phyloP scores from a whole-genome alignment of 2,329 filamentous ascomycete genomes.

The Chaetomium globosum region DNA sequence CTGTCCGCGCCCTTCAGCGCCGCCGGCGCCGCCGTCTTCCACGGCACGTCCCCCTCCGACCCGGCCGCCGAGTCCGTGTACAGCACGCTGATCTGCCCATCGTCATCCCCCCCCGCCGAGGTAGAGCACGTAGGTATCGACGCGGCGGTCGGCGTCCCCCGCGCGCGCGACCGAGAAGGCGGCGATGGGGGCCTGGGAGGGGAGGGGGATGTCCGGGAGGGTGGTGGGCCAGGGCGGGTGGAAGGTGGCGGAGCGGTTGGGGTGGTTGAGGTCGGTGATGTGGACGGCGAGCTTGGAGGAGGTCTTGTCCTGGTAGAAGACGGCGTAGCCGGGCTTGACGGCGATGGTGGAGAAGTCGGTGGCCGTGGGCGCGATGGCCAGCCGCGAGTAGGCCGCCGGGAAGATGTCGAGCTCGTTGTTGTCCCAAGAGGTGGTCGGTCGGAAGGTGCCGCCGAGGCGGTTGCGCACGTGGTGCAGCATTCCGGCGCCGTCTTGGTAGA shows the following conservation, averaged over 20 bases:
- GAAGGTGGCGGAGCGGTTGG: slow-evolving; percentile 1
- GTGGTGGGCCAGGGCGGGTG: slow-evolving; percentile 25
- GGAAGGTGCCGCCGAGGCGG: slow-evolving; percentile 15
- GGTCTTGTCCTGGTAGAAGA: slow-evolving; percentile 27
- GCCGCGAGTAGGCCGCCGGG: neutral
- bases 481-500: slow-evolving; percentile 24
- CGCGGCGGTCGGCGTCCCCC: slow-evolving; percentile 19
- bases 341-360: slow-evolving; percentile 23
- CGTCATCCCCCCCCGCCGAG: slow-evolving; percentile 4
- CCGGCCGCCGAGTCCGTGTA: slow-evolving; percentile 14
- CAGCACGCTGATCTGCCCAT: slow-evolving; percentile 26
- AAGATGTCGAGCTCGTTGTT: slow-evolving; percentile 13
- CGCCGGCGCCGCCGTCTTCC: slow-evolving; percentile 24
- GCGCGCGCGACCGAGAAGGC: slow-evolving; percentile 28
- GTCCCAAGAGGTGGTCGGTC: slow-evolving; percentile 6
- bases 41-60: neutral
- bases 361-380: slow-evolving; percentile 30
- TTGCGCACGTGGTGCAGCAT: slow-evolving; percentile 28
- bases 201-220: slow-evolving; percentile 20
- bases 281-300: slow-evolving; percentile 6
- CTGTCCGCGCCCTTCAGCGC: slow-evolving; percentile 23
- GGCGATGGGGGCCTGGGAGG: slow-evolving; percentile 19
- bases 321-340: slow-evolving; percentile 29
- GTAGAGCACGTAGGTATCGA: slow-evolving; percentile 31
- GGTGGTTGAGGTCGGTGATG: slow-evolving; percentile 16